Evolutionary conservation across 441 rosid genomes (phyloP), one percentile per base, ranked within the genome.

Genomic region (Gossypium gossypioides): DNA sequence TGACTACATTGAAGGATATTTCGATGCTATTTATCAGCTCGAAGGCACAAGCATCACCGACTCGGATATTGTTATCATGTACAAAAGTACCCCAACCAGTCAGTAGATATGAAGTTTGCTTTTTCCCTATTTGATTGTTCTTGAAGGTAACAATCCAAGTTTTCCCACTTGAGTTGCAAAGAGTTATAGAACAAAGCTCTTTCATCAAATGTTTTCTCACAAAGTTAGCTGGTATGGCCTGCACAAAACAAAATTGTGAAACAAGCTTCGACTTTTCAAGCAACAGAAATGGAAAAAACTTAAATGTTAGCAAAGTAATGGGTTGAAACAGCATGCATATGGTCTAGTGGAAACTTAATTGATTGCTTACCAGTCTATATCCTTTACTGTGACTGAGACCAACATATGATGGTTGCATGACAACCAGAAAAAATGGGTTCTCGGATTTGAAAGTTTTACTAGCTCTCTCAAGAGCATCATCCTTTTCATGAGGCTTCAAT

Each of bases 351-450:
- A 18, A 22, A 44, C 16, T 25, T 58, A 60, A 25, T 55, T 65
- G 40, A 22, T 46, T 61, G 32, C 78, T 80, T 68, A 84, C 83
- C 77, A 78, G 2, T 18, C 0, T 16, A 44, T 6, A 13, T 16
- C 18, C 3, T 3, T 24, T 13, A 66, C 19, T 3, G 5, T 2
- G 40, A 66, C 13, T 13, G n/a, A 12, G 34, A 65, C 34, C 19
- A 12, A 62, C 48, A 46, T 71, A 73, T 50, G 78, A 46, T 51
- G 83, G 78, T 6, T 75, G 76, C 76, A 79, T 74, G 69, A 42
- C 63, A 59, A 58, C 40, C 27, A 32, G 29, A 63, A 78, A 75
- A 19, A 46, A 73, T 1, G 73, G 85, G 10, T 68, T 73, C 15
- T 61, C 37, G 4, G 79, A 74, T 55, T 67, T 57, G 29, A 78